Evolutionary conservation across 352 stramenopile genomes (phyloP), one percentile per base, ranked within the genome.

Genomic region (Pythium plurisporium): DNA sequence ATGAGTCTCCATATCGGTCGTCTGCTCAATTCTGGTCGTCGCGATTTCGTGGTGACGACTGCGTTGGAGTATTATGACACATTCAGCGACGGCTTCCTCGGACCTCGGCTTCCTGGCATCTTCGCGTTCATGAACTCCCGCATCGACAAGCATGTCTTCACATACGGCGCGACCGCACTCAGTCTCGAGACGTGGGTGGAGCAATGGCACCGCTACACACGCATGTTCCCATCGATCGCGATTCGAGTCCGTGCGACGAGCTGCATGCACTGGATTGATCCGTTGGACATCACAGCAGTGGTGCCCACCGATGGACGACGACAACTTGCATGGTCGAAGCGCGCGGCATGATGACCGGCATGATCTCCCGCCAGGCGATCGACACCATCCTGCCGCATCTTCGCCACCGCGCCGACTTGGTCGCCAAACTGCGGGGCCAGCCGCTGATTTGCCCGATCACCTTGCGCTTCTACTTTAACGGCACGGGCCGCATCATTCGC

Each of bases 151-250:
- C 22, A 57, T 6, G 17, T 30, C 20, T 57, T 64, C 27, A 19
- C 29, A 3, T 64, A 57, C 47, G 55, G 46, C 12, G 5, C 34
- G 1, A 30, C 2, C 12, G 40, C 15, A 11, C 12, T 43, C 12
- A 40, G 46, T 14, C 33, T 49, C 10, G 27, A 50, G 1, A 47
- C 23, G 11, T 44, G 50, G 17, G 23, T 64, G 5, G 17, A 64
- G 36, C 55, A 64, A n/a, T 64, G 55, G 55, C 55, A 46, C 15
- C 55, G 44, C 19, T 64, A 64, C 22, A 52, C 38, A n/a, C 46
- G 45, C 29, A 57, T 52, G 20, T 49, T 64, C 14, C 46, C 46
- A 10, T 51, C 38, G 10, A 51, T 64, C 26, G 29, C 37, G 19
- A 57, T 64, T 9, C 40, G 29, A 5, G 31, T 51, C 8, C 47